These are phyloP conservation scores for Hygrocybe coccinea DNA, from an alignment of 768 basidiomycete genomes.

Conservation along the genomic window DNA sequence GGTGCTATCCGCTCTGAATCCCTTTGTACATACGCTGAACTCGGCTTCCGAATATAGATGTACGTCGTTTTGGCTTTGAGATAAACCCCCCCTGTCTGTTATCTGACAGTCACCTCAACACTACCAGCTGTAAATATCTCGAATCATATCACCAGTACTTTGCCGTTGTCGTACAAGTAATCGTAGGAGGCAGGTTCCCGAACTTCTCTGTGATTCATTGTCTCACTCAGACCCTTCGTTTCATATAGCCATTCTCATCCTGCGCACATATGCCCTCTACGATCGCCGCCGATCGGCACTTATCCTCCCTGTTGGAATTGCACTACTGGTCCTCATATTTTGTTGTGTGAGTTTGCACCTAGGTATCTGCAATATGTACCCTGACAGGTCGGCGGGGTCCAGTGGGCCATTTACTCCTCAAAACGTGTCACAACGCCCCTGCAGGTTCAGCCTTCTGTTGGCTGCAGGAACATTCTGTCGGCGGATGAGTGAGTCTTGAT, in stretches of 20 bases:
- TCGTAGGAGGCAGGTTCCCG: constrained; percentile 30
- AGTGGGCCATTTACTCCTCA: constrained; percentile 3
- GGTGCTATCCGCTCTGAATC: constrained; percentile 10
- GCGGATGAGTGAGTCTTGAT: too few relatives aligned
- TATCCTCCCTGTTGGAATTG: constrained; percentile 23
- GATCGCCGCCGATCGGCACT: constrained; percentile 31
- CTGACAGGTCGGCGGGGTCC: constrained; percentile 16
- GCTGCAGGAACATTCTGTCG: too few relatives aligned
- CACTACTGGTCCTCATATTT: constrained; percentile 20
- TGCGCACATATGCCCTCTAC: constrained; percentile 43
- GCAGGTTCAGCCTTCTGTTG: too few relatives aligned
- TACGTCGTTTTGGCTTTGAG: not conserved
- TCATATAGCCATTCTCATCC: constrained; percentile 35
- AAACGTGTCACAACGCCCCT: too few relatives aligned
- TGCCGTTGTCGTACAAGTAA: constrained; percentile 29
- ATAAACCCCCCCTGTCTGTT: not conserved
- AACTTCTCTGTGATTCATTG: not conserved
- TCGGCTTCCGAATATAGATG: not conserved
- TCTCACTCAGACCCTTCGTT: not conserved
- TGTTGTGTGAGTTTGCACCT: constrained; percentile 29
- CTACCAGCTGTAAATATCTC: constrained; percentile 28
- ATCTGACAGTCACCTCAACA: constrained; percentile 1
- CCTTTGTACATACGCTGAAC: constrained; percentile 3
- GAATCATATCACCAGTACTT: constrained; percentile 36
- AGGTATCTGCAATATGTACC: not conserved